Evolutionary conservation across 148 eudicot species (phyloP).

Genomic region (Vaccinium vitisidaea): DNA sequence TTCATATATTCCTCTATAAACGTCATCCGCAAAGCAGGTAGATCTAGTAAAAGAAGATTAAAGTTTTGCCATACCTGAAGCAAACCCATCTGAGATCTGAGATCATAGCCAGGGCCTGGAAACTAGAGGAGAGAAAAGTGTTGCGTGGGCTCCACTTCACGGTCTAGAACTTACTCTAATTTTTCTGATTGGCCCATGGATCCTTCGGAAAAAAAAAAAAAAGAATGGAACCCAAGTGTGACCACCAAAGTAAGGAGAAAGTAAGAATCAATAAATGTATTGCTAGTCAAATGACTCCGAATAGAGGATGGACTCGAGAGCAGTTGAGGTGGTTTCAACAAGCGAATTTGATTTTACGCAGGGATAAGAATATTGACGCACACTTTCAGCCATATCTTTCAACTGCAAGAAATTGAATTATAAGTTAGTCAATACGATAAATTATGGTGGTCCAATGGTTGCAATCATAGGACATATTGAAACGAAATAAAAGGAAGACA

Average conservation of each 20-base stretch:
- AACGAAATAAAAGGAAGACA: background rate
- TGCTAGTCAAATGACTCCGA: constrained; percentile 32
- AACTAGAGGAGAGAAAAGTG: constrained; percentile 33
- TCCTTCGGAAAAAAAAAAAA: constrained; percentile 23
- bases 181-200: constrained; percentile 17
- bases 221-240: constrained; percentile 26
- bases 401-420: constrained; percentile 28
- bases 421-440: background rate
- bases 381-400: constrained; percentile 52
- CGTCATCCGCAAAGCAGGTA: background rate
- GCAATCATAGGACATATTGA: background rate
- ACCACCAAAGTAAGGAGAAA: constrained; percentile 25
- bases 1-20: constrained; percentile 1
- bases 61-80: constrained; percentile 35
- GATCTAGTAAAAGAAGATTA: constrained; percentile 1
- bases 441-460: background rate
- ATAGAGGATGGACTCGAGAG: constrained; percentile 10
- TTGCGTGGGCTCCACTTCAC: constrained; percentile 42
- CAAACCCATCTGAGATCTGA: constrained; percentile 41
- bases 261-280: constrained; percentile 11
- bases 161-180: constrained; percentile 37
- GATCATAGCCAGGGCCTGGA: constrained; percentile 37
- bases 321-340: constrained; percentile 9
- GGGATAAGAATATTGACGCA: constrained; percentile 22
- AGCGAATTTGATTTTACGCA: background rate